Base-by-base conservation (phyloP, 352 stramenopile species). In the Phytophthora pini region DNA sequence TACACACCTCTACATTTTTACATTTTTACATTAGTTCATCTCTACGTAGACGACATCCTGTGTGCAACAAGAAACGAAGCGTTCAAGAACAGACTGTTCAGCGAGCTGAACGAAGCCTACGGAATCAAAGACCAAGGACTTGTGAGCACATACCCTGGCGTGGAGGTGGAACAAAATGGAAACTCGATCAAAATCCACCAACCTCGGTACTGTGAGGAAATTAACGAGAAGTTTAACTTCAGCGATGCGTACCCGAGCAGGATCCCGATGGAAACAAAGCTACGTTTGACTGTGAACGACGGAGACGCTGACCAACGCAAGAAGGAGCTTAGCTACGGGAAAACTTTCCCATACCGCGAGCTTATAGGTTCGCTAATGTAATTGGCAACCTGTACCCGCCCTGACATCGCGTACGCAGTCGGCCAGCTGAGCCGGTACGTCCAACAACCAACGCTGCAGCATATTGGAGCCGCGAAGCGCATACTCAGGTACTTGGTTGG, bases 41-140 rank as follows among this genome's bases (percentile, higher is more conserved):
- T 70, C 0, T 77, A 73, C 24, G 63, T 77, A 2, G 62, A 77
- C 54, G 56, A 73, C 20, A 66, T 73, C 2, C 27, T 77, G 36
- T 77, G 63, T 31, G 61, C 67, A 17, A 75, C 61, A 12, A 61
- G 61, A 2, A 48, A 65, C 41, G 61, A 48, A 2, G 10, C 34
- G 1, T 58, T 57, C 9, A 72, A 73, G 48, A 49, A 44, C 22
- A 54, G 57, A 5, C 32, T 73, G 52, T 73, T 77, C 29, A 22
- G 47, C 2, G 38, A 51, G 0, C 20, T 77, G 38, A 27, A 70
- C 10, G 15, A 57, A 32, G 20, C 34, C 22, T 77, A 77, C 20
- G 63, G 54, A 4, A 26, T 77, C 2, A 73, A 73, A n/a, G 69
- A 73, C 53, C 69, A 77, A 24, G 62, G 55, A 8, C 12, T 47